Evolutionary conservation across 2,329 filamentous ascomycete genomes (phyloP).

Genomic region (Metarhizium guizhouense): DNA sequence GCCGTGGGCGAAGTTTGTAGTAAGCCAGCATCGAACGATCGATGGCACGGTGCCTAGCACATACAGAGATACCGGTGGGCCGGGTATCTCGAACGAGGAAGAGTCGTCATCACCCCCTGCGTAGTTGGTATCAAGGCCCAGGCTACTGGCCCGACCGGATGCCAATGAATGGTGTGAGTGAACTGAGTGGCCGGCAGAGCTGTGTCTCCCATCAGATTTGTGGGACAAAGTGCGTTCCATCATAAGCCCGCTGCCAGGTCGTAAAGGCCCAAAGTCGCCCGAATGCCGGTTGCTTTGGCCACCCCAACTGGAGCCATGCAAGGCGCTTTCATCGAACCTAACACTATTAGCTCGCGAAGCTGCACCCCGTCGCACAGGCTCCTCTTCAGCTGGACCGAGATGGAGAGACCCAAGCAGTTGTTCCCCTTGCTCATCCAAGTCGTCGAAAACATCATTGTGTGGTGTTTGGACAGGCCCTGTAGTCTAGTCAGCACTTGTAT

Average conservation of each 20-base stretch:
- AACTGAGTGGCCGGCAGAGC: conserved; percentile 78
- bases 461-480: conserved; percentile 72
- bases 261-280: conserved; percentile 67
- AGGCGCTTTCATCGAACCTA: conserved; percentile 90
- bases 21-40: conserved; percentile 94
- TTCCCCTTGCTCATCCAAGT: conserved; percentile 79
- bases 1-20: conserved; percentile 79
- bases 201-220: conserved; percentile 91
- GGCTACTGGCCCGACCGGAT: conserved; percentile 76
- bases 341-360: conserved; percentile 94
- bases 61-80: conserved; percentile 75
- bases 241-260: conserved; percentile 77
- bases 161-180: conserved; percentile 60
- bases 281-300: conserved; percentile 71
- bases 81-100: conserved; percentile 62
- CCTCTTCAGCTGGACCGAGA: conserved; percentile 72
- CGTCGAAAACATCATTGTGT: conserved; percentile 77
- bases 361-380: conserved; percentile 73
- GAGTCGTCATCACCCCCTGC: conserved; percentile 51
- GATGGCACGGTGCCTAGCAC: conserved; percentile 83
- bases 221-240: conserved; percentile 88
- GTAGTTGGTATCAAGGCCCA: conserved; percentile 71
- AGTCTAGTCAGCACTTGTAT: neutral
- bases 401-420: conserved; percentile 73
- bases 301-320: conserved; percentile 79